These are phyloP conservation scores for Helminthosporium solani DNA, from an alignment of 2,329 filamentous ascomycete genomes.

Conservation along the genomic window DNA sequence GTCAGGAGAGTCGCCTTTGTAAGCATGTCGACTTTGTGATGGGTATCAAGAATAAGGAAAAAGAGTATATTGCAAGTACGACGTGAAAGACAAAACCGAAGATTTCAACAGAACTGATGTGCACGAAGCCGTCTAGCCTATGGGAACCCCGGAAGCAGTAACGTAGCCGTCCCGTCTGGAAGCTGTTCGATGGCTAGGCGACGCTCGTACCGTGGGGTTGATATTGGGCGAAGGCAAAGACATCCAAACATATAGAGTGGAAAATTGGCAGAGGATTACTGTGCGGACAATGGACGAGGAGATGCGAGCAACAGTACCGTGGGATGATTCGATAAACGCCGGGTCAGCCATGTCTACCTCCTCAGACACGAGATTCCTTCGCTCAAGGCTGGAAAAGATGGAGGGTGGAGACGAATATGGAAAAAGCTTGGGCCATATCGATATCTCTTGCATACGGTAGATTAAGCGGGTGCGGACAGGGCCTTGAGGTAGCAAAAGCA, in stretches of 20 bases:
- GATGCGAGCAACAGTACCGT: neutral
- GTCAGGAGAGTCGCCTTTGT: slow-evolving; percentile 5
- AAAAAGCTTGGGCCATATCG: slow-evolving; percentile 14
- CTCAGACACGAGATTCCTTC: slow-evolving; percentile 5
- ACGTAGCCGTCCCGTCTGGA: neutral
- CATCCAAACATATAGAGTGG: neutral
- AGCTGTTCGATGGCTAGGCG: neutral
- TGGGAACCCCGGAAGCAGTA: neutral
- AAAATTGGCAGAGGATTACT: neutral
- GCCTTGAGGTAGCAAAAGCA: neutral
- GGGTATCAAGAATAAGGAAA: neutral
- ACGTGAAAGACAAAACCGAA: neutral
- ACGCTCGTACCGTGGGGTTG: neutral
- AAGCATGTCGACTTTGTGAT: slow-evolving; percentile 11
- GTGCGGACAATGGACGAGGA: neutral
- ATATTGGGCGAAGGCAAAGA: neutral
- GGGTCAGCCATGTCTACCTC: slow-evolving; percentile 2
- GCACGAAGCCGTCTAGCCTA: neutral
- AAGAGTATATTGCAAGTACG: slow-evolving; percentile 1
- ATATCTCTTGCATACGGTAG: slow-evolving; percentile 26
- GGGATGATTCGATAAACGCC: slow-evolving; percentile 7
- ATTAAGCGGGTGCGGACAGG: slow-evolving; percentile 15
- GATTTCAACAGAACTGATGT: neutral
- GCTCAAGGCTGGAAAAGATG: slow-evolving; percentile 11
- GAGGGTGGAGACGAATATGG: slow-evolving; percentile 8